These are phyloP conservation scores for Aphanomyces euteiches DNA, from an alignment of 352 stramenopile genomes.

Conservation along the genomic window DNA sequence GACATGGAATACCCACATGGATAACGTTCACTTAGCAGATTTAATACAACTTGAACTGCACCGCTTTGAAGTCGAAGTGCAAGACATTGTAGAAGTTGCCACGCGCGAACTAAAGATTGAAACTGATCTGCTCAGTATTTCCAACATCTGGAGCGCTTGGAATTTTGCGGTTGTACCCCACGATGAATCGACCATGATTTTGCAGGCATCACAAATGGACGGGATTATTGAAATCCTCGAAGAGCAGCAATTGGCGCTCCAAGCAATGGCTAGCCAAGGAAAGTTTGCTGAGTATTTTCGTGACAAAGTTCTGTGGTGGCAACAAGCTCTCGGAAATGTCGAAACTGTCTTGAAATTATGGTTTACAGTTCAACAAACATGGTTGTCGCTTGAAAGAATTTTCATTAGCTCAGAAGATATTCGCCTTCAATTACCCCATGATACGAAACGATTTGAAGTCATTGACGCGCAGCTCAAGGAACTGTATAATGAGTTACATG, in stretches of 20 bases:
- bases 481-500: constrained; percentile 56
- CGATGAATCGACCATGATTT: constrained; percentile 80
- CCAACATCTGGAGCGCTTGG: constrained; percentile 76
- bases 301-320: constrained; percentile 65
- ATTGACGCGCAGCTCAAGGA: constrained; percentile 90
- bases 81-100: constrained; percentile 82
- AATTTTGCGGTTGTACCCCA: constrained; percentile 83
- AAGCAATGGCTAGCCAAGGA: constrained; percentile 86
- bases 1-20: constrained; percentile 53
- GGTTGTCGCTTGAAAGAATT: constrained; percentile 84
- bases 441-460: constrained; percentile 81
- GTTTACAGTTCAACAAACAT: constrained; percentile 83
- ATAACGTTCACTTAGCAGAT: constrained; percentile 56
- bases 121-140: constrained; percentile 86
- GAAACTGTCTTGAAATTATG: constrained; percentile 85
- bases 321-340: constrained; percentile 79
- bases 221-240: constrained; percentile 83
- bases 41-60: constrained; percentile 81
- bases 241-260: constrained; percentile 80
- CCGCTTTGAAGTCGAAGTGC: constrained; percentile 76
- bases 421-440: constrained; percentile 81
- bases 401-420: constrained; percentile 87
- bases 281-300: constrained; percentile 90
- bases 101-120: constrained; percentile 89
- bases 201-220: constrained; percentile 72